These are phyloP conservation scores for Magnusiomyces paraingens DNA, from an alignment of 1,139 yeast species.

Conservation along the genomic window DNA sequence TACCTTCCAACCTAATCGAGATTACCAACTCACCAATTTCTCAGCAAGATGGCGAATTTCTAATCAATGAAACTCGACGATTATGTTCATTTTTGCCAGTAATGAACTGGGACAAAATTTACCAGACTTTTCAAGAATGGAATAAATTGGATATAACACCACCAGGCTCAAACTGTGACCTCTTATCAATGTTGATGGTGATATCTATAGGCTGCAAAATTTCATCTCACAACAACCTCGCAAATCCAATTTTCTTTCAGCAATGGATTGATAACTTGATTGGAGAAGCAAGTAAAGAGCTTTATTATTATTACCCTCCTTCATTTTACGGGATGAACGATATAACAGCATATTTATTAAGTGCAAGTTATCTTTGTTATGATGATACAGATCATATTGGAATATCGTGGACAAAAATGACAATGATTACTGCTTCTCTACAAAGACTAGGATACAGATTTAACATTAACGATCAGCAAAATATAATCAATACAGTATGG, in stretches of 20 bases:
- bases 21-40: neutral
- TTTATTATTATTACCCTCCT: neutral
- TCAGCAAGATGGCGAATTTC: neutral
- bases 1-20: no score
- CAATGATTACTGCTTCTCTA: slow-evolving; percentile 1
- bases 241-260: neutral
- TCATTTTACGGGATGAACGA: neutral
- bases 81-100: neutral
- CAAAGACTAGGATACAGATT: slow-evolving; percentile 3
- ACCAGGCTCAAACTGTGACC: neutral
- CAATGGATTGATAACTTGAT: neutral
- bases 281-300: neutral
- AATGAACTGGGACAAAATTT: neutral
- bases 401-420: neutral
- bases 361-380: neutral
- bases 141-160: neutral
- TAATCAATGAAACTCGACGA: neutral
- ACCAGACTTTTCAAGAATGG: neutral
- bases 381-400: neutral
- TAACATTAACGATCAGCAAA: neutral
- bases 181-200: neutral
- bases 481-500: neutral
- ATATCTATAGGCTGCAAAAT: neutral
- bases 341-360: neutral
- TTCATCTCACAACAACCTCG: neutral